Evolutionary conservation across 768 basidiomycete species (phyloP), one percentile per base, ranked within the genome.

Genomic region (Pulveroboletus sp.): DNA sequence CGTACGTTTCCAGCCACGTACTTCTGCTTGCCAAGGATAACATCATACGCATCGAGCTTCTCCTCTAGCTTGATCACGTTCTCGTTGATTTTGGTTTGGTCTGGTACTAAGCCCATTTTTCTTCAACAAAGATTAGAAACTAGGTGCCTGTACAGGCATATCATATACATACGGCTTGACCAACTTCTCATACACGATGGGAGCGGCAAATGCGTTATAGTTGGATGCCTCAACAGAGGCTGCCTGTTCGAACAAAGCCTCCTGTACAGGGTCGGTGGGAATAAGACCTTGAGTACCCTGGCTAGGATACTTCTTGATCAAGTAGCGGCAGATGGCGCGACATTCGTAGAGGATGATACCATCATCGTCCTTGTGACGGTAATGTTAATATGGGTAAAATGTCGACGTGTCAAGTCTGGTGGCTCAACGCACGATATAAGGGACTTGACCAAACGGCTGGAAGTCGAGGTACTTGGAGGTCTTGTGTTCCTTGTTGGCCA

Each of bases 281-380:
- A 82, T 68, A 28, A 86, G 72, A 7, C 49, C 60, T 11, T 64
- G 50, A 5, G 76, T 70, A 17, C 81, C 81, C 51, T 81, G 74
- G 43, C 67, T 50, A 7, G 74, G 61, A 57, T 81, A 79, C 63
- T 84, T 85, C 36, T 65, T 62, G 32, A 72, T 77, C 57, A 86
- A 58, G 61, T 86, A 88, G 12, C 79, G 76, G 30, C 60, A 64
- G 53, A 86, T 84, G 1, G 83, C 83, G 14, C 82, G 78, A 35
- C 75, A 76, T 58, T 85, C 83, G 62, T 75, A 85, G 26, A 89
- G 56, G 48, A 76, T 69, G 64, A 84, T 78, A 6, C 82, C 84
- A 36, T 81, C 82, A 24, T 85, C 83, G 44, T 81, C 72, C 76
- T 78, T 28, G 26, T 8, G 1, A 27, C 21, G 18, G 24, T 27